Conservation (phyloP, 2,329 filamentous ascomycete genomes). For the Colletotrichum tabaci region DNA sequence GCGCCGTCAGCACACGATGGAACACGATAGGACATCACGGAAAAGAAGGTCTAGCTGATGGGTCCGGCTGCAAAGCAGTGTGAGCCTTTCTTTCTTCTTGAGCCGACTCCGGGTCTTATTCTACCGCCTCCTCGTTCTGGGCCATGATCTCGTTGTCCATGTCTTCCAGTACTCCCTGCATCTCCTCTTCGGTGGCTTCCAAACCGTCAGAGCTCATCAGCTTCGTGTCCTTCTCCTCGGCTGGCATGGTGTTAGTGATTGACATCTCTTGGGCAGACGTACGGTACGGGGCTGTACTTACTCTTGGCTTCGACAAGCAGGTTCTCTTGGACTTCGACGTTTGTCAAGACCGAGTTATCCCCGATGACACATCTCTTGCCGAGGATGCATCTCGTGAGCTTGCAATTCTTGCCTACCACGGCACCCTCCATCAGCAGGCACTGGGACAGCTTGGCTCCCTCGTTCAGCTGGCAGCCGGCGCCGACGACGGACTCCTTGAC, state of each 20-base stretch:
- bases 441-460: conserved; percentile 87
- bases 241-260: conserved; percentile 56
- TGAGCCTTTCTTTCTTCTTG: conserved; percentile 26
- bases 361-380: conserved; percentile 87
- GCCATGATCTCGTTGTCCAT: conserved; percentile 56
- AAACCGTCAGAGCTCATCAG: conserved; percentile 78
- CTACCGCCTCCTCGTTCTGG: conserved; percentile 42
- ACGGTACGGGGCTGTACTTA: conserved; percentile 57
- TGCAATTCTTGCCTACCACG: conserved; percentile 85
- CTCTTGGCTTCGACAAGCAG: conserved; percentile 85
- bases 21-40: conserved; percentile 16
- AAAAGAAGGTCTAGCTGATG: background rate
- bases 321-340: conserved; percentile 95
- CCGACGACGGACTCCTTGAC: conserved; percentile 95
- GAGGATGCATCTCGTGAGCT: conserved; percentile 89
- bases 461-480: conserved; percentile 86
- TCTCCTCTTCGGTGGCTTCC: conserved; percentile 75
- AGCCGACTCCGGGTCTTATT: conserved; percentile 21
- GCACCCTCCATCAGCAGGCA: conserved; percentile 96
- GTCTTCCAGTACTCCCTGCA: conserved; percentile 66
- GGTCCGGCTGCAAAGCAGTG: background rate
- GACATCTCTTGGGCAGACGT: background rate
- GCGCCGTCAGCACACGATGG: conserved; percentile 22
- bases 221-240: conserved; percentile 77
- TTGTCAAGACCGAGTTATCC: conserved; percentile 83